Evolutionary conservation across 2,329 filamentous ascomycete genomes (phyloP), one percentile per base, ranked within the genome.

Genomic region (Sclerotinia nivalis): DNA sequence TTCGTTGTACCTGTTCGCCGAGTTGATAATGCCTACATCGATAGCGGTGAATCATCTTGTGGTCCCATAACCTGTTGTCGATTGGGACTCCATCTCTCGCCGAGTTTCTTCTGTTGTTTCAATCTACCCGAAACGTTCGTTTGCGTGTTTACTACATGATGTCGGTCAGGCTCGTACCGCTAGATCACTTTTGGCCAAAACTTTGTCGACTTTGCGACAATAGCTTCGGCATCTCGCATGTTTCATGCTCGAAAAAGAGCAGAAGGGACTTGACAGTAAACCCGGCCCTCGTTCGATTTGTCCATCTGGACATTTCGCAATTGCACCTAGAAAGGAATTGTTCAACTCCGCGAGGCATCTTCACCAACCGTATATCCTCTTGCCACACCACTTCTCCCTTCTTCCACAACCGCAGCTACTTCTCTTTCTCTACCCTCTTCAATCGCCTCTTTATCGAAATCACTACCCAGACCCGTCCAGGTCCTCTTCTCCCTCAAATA

Each of bases 401-500:
- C 89, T 77, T 97, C 93, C 70, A 99, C 86, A 25, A 87, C 91
- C 89, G 69, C 91, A 86, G 69, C 79, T 12, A 56, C n/a, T 25
- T 69, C 67, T 50, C 68, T 69, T 54, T 69, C 60, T 43, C 54
- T 78, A n/a, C 83, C 81, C 67, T 87, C 84, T 20, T 82, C 82
- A n/a, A 81, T 83, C 62, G 86, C 84, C n/a, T 86, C 84, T 43
- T 89, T 87, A 73, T 85, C 84, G 76, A 93, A 96, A 78, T 99
- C 96, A 72, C 88, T 97, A 0, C 96, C 96, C 34, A 99, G 81
- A 0, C 96, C 96, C 77, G 91, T 91, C 96, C 96, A 99, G 5
- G 93, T 97, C 69, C 96, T 83, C 76, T 94, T 88, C 4, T 90
- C 91, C 45, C 90, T 87, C 72, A 99, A 82, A 75, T 88, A 98